Conservation (phyloP, 441 rosid species). For the Pelargonium citronellum region DNA sequence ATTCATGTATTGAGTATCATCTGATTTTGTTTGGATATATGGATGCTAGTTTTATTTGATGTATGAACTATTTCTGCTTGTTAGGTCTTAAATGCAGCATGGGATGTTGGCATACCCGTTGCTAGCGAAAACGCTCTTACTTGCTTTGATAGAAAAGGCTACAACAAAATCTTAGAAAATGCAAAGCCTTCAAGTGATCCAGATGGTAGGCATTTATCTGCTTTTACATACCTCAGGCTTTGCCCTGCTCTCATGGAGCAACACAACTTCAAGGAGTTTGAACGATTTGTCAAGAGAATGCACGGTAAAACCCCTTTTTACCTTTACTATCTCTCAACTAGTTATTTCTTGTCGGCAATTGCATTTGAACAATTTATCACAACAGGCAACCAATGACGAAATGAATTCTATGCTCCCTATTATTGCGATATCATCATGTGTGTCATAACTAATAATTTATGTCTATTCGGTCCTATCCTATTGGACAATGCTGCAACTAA, state of each 20-base stretch:
- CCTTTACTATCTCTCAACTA: not conserved
- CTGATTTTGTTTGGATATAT: not conserved
- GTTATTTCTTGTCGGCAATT: not conserved
- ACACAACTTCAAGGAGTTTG: slow-evolving; percentile 66
- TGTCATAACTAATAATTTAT: not conserved
- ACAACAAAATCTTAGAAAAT: slow-evolving; percentile 67
- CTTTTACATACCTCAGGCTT: slow-evolving; percentile 77
- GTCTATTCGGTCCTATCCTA: not conserved
- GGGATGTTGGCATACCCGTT: slow-evolving; percentile 64
- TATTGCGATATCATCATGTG: not conserved
- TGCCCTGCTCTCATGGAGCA: slow-evolving; percentile 68
- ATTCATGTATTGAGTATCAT: not conserved
- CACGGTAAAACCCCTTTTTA: slow-evolving; percentile 51
- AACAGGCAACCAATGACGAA: not conserved
- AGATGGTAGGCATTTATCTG: slow-evolving; percentile 63
- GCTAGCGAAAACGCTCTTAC: slow-evolving; percentile 68
- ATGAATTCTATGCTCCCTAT: not conserved
- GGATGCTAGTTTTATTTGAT: not conserved
- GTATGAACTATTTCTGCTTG: slow-evolving; percentile 16
- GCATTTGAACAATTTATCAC: not conserved
- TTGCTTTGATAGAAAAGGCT: slow-evolving; percentile 63
- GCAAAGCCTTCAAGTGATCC: slow-evolving; percentile 76
- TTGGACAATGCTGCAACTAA: too few relatives aligned
- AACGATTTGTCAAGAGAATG: slow-evolving; percentile 73
- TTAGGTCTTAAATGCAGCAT: slow-evolving; percentile 87